A percentile compares a stretch with the other conserved stretches of the same genome.
phyloP scores from a whole-genome alignment of 1,284 basidiomycete genomes.

The Apiotrichum sp. region DNA sequence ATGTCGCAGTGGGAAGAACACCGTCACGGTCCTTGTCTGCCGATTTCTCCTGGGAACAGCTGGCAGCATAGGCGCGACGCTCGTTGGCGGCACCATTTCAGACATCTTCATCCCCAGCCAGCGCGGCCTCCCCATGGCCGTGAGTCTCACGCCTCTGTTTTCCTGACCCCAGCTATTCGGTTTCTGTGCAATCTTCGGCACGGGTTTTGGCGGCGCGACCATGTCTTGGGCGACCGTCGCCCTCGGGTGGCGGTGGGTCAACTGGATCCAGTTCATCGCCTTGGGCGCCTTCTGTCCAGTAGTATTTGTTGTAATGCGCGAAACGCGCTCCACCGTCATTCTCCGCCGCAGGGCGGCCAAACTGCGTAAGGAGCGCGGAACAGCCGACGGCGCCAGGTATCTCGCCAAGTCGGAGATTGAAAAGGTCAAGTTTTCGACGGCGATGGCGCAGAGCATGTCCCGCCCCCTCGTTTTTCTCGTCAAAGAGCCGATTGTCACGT shows the following conservation, averaged over 20 bases:
- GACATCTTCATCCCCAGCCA: slow-evolving; percentile 53
- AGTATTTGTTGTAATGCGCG: slow-evolving; percentile 35
- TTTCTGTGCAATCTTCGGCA: slow-evolving; percentile 55
- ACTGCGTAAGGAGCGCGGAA: slow-evolving; percentile 36
- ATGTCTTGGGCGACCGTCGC: slow-evolving; percentile 61
- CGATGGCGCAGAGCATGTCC: slow-evolving; percentile 30
- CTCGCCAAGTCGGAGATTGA: slow-evolving; percentile 44
- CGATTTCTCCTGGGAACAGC: slow-evolving; percentile 61
- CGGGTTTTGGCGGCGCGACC: slow-evolving; percentile 59
- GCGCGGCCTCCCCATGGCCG: slow-evolving; percentile 14
- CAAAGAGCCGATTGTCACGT: slow-evolving; percentile 69
- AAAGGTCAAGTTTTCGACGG: slow-evolving; percentile 32
- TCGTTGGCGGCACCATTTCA: slow-evolving; percentile 71
- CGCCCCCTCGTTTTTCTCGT: slow-evolving; percentile 52
- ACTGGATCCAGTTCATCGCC: slow-evolving; percentile 63
- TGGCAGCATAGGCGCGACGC: slow-evolving; percentile 59
- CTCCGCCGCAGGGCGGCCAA: slow-evolving; percentile 33
- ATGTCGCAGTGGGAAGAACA: slow-evolving; percentile 55
- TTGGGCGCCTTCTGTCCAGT: slow-evolving; percentile 27
- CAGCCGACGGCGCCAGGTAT: slow-evolving; percentile 35
- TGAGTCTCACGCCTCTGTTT: slow-evolving; percentile 40
- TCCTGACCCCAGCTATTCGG: slow-evolving; percentile 50
- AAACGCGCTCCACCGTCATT: slow-evolving; percentile 44
- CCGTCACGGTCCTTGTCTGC: slow-evolving; percentile 61
- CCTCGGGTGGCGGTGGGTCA: slow-evolving; percentile 71